Conservation (phyloP, 768 basidiomycete species). For the Pleurotus salmoneostramineus region DNA sequence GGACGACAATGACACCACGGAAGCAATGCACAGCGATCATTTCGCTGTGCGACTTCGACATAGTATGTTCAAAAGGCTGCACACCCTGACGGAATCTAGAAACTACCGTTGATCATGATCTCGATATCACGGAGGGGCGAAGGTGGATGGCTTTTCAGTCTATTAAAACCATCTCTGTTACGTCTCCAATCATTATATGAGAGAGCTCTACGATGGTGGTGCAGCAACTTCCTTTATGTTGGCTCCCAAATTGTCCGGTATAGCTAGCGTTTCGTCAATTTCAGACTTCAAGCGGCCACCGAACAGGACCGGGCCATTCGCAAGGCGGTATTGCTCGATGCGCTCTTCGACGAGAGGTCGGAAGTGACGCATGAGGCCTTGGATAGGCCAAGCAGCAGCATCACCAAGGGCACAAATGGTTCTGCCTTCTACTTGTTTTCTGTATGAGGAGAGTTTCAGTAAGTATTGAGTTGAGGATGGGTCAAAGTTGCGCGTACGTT, state of each 20-base stretch:
- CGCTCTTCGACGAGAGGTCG: slow-evolving; percentile 91
- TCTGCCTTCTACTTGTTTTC: slow-evolving; percentile 94
- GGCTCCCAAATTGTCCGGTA: slow-evolving; percentile 73
- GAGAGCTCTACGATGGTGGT: slow-evolving; percentile 8
- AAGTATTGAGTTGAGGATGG: slow-evolving; percentile 2
- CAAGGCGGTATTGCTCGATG: slow-evolving; percentile 70
- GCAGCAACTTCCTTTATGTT: slow-evolving; percentile 32
- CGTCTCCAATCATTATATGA: background rate
- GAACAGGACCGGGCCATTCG: slow-evolving; percentile 82
- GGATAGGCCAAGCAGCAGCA: slow-evolving; percentile 98
- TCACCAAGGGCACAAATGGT: slow-evolving; percentile 98
- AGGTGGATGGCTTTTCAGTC: no score
- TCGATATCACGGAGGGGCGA: no score
- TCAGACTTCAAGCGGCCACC: slow-evolving; percentile 75
- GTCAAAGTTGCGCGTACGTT: slow-evolving; percentile 50
- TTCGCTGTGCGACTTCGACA: no score
- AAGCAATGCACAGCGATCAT: no score
- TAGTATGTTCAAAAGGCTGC: no score
- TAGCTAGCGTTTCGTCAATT: slow-evolving; percentile 63
- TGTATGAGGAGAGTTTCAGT: slow-evolving; percentile 22
- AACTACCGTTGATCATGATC: no score
- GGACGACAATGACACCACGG: no score
- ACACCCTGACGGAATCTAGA: no score
- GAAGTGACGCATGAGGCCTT: slow-evolving; percentile 97
- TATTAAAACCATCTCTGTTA: no score